A percentile compares a stretch with the other conserved stretches of the same genome.
These are phyloP conservation scores for Taiozyma onychis DNA, from an alignment of 1,139 yeast genomes.

Conservation along the genomic window DNA sequence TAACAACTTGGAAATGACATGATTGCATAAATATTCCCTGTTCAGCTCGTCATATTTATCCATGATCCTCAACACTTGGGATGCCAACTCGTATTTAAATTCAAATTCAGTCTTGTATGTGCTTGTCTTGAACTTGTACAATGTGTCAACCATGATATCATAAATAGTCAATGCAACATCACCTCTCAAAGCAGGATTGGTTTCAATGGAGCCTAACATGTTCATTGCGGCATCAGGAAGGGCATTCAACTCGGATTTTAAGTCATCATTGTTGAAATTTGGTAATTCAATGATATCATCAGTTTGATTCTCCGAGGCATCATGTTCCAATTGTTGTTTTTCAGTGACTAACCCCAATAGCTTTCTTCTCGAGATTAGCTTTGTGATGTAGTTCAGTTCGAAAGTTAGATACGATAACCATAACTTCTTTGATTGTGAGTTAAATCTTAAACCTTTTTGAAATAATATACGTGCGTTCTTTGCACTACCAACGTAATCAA, in stretches of 20 bases:
- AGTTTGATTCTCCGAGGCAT: conserved; percentile 31
- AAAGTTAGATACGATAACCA: conserved; percentile 88
- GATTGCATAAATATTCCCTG: conserved; percentile 60
- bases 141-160: conserved; percentile 60
- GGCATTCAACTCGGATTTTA: conserved; percentile 59
- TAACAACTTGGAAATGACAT: conserved; percentile 49
- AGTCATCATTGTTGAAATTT: conserved; percentile 40
- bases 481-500: conserved; percentile 82
- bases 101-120: conserved; percentile 25
- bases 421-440: conserved; percentile 62
- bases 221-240: conserved; percentile 87
- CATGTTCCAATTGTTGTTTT: conserved; percentile 57
- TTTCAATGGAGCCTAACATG: conserved; percentile 77
- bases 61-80: conserved; percentile 47
- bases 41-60: conserved; percentile 67
- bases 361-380: conserved; percentile 76
- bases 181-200: conserved; percentile 87
- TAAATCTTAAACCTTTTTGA: conserved; percentile 82
- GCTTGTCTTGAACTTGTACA: conserved; percentile 33
- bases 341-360: conserved; percentile 75
- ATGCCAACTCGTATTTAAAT: conserved; percentile 39
- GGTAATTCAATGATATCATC: conserved; percentile 46
- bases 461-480: conserved; percentile 83
- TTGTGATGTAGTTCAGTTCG: conserved; percentile 81
- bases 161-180: conserved; percentile 81